Evolutionary conservation across 2,329 filamentous ascomycete species (phyloP), one percentile per base, ranked within the genome.

Genomic region (Aspergillus tubingensis): DNA sequence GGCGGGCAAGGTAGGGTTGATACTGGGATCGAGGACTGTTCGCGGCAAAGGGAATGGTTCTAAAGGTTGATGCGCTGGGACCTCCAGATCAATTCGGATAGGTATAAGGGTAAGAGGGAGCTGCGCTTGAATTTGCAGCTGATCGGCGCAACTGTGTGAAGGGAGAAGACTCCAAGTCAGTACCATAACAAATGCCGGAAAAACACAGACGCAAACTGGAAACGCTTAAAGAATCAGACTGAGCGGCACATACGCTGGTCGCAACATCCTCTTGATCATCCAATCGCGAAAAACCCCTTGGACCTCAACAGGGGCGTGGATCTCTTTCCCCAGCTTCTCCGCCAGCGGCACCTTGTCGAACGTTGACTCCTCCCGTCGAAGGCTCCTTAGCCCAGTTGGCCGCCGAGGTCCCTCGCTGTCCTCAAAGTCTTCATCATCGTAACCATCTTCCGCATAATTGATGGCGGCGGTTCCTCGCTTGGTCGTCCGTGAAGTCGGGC

Each of bases 381-480:
- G 77, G 71, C 90, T 97, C 68, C 93, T 88, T 76, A 97, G 76
- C 5, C 93, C 92, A 0, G 92, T 96, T 11, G 91, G 86, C 59
- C 86, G 81, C 63, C 87, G 81, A 23, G 85, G 90, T 2, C 89
- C 88, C 64, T 94, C 88, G 65, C 91, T 81, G 39, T 82, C 81
- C 39, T 82, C 81, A 65, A 82, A 83, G 70, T 94, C 81, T 41
- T 82, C 81, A 63, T 88, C 92, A 67, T 97, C 94, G 72, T 89
- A 96, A 50, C 93, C 93, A 75, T 98, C 94, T 75, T 99, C 95
- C 23, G 95, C 94, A 74, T 99, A 99, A 80, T 97, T 99, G 79
- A 98, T 95, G 65, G 94, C 91, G 36, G 91, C 95, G 2, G 95
- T 98, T 60, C 95, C 95, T 77, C 95, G 90, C 81, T 99, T 98